Evolutionary conservation across 139 green algal species (phyloP).

Genomic region (Chlamydomonas sphaeroides): DNA sequence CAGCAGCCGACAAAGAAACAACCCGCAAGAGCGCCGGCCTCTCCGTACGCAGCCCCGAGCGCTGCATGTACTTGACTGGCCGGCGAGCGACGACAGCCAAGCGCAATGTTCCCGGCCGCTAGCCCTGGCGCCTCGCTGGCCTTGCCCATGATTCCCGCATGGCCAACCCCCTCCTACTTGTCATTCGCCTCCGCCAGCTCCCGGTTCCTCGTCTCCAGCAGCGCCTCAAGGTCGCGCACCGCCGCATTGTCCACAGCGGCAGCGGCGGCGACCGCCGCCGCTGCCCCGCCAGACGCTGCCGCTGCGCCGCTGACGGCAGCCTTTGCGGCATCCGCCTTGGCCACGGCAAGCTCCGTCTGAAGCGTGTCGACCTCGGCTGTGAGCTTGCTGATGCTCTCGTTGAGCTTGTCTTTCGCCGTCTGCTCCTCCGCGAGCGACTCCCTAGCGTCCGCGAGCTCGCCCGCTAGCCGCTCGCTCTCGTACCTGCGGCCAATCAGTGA

Average conservation of each 20-base stretch:
- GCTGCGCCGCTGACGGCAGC: background rate
- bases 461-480: slow-evolving; percentile 57
- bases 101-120: too few relatives aligned
- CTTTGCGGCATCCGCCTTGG: slow-evolving; percentile 30
- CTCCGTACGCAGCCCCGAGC: too few relatives aligned
- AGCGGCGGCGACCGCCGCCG: background rate
- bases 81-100: too few relatives aligned
- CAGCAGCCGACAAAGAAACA: too few relatives aligned
- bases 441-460: slow-evolving; percentile 58
- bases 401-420: slow-evolving; percentile 60
- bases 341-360: slow-evolving; percentile 45
- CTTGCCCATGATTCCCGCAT: too few relatives aligned
- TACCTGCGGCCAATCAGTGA: slow-evolving; percentile 48
- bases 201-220: slow-evolving; percentile 57
- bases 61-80: too few relatives aligned
- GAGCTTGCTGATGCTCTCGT: slow-evolving; percentile 49
- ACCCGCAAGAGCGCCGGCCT: too few relatives aligned
- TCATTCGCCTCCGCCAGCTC: slow-evolving; percentile 59
- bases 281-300: background rate
- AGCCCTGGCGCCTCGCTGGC: too few relatives aligned
- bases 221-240: slow-evolving; percentile 54
- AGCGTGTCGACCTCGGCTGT: slow-evolving; percentile 64
- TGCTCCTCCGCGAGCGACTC: slow-evolving; percentile 67
- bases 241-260: slow-evolving; percentile 34
- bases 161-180: background rate